These are phyloP conservation scores for Scheffersomyces stambukii DNA, from an alignment of 1,139 yeast genomes.

Conservation along the genomic window DNA sequence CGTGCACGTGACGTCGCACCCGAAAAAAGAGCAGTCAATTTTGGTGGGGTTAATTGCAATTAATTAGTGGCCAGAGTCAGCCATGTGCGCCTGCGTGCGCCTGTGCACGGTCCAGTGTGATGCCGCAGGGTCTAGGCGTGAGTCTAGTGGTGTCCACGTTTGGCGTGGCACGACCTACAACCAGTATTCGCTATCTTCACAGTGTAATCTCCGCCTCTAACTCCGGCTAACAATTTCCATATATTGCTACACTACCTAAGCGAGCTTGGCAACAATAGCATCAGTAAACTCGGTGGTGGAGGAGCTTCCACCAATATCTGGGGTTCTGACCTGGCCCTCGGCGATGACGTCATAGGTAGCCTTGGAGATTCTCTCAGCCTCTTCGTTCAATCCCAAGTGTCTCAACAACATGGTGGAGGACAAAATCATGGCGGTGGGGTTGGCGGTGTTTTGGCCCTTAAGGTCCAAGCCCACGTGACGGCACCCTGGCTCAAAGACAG, in stretches of 20 bases:
- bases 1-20: too few species aligned
- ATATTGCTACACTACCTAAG: too few species aligned
- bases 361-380: slow-evolving; percentile 80
- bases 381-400: slow-evolving; percentile 82
- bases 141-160: too few species aligned
- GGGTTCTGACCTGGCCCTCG: slow-evolving; percentile 76
- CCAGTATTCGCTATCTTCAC: too few species aligned
- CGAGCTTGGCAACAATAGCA: slow-evolving; percentile 68
- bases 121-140: not conserved
- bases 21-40: too few species aligned
- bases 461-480: slow-evolving; percentile 98
- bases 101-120: too few species aligned
- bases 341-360: slow-evolving; percentile 89
- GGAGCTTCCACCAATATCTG: slow-evolving; percentile 85
- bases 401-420: slow-evolving; percentile 89
- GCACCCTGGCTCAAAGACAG: slow-evolving; percentile 99
- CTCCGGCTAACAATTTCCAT: too few species aligned
- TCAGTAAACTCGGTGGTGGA: slow-evolving; percentile 92
- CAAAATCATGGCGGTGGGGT: slow-evolving; percentile 97
- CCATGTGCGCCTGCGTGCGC: too few species aligned
- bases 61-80: too few species aligned
- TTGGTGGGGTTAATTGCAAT: too few species aligned
- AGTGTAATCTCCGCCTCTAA: too few species aligned
- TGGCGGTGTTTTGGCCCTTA: slow-evolving; percentile 90
- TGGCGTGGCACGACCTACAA: too few species aligned